Percentiles rank a stretch among this genome's conserved stretches.
These are phyloP conservation scores for Parsonsia alboflavescens DNA, from an alignment of 257 asterid genomes.

Conservation along the genomic window DNA sequence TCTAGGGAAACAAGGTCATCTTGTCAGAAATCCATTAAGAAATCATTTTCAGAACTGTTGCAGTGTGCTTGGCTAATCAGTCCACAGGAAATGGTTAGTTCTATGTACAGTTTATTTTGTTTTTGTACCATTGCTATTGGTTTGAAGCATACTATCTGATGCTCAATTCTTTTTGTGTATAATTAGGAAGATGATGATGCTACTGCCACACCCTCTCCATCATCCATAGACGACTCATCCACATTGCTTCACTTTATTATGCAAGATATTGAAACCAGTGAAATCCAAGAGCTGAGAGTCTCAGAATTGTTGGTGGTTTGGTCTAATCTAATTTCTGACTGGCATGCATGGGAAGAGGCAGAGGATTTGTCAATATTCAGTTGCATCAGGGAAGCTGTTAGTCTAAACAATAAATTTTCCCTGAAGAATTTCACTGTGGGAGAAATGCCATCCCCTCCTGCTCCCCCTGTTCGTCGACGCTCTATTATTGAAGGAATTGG, in stretches of 20 bases:
- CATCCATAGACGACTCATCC: constrained; percentile 32
- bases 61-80: constrained; percentile 33
- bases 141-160: neutral
- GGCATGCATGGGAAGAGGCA: constrained; percentile 44
- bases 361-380: constrained; percentile 38
- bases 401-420: constrained; percentile 23
- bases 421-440: constrained; percentile 26
- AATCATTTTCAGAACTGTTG: constrained; percentile 37
- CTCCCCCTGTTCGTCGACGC: constrained; percentile 26
- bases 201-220: constrained; percentile 17
- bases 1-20: constrained; percentile 23
- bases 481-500: constrained; percentile 41
- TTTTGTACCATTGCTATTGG: neutral
- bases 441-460: constrained; percentile 25
- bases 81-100: constrained; percentile 30
- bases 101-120: neutral
- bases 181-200: constrained; percentile 25
- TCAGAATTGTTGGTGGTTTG: constrained; percentile 33
- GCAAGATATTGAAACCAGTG: constrained; percentile 26
- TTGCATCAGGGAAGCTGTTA: constrained; percentile 32
- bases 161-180: constrained; percentile 10
- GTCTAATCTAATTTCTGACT: constrained; percentile 38
- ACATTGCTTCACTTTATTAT: constrained; percentile 31
- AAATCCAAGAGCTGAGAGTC: constrained; percentile 24
- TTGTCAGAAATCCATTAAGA: constrained; percentile 23